phyloP scores from a whole-genome alignment of 495 filamentous ascomycete genomes.

The Talaromyces thailandensis region DNA sequence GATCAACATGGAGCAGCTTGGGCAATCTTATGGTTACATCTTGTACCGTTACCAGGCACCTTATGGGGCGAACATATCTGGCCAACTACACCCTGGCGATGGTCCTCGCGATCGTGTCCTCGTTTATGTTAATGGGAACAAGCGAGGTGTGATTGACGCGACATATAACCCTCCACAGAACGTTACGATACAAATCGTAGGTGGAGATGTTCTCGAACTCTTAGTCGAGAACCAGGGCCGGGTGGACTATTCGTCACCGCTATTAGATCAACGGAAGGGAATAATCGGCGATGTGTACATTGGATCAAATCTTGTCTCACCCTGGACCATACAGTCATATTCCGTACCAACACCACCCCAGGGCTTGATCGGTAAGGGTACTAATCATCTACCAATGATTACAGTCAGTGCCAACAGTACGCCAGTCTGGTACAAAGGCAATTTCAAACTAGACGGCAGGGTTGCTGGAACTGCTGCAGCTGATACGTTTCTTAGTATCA shows the following conservation, averaged over 20 bases:
- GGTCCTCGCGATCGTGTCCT: constrained; percentile 32
- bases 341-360: constrained; percentile 6
- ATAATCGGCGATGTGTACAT: constrained; percentile 36
- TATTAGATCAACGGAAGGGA: constrained; percentile 35
- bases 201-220: constrained; percentile 28
- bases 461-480: constrained; percentile 11
- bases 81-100: constrained; percentile 26
- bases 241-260: constrained; percentile 32
- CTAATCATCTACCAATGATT: background rate
- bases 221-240: constrained; percentile 39
- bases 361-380: background rate
- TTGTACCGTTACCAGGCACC: constrained; percentile 29
- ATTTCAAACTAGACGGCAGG: constrained; percentile 12
- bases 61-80: constrained; percentile 10
- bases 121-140: constrained; percentile 32
- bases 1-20: constrained; percentile 36
- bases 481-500: constrained; percentile 34
- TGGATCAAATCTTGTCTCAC: constrained; percentile 23
- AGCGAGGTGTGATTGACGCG: constrained; percentile 33
- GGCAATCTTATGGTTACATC: constrained; percentile 29
- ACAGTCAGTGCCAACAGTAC: background rate
- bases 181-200: constrained; percentile 21
- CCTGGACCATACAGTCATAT: constrained; percentile 14
- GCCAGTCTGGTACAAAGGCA: constrained; percentile 33
- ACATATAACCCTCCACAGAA: constrained; percentile 24